Base-by-base conservation (phyloP, 2,329 filamentous ascomycete species). In the Fusarium sp. region DNA sequence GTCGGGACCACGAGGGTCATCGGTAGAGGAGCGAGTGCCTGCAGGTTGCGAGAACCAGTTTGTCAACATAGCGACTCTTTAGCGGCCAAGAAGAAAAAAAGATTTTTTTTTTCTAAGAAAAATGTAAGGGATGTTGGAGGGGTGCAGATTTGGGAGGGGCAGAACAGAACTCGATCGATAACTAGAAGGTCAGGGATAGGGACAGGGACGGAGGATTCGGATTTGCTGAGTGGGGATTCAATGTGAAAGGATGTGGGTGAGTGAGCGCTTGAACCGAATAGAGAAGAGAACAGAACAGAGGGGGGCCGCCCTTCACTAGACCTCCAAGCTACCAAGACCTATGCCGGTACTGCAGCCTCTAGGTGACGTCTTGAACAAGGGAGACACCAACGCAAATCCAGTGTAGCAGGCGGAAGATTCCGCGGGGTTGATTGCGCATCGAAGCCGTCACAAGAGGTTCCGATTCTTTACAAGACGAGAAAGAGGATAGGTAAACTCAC, bases 11-110 rank as follows among this genome's bases (percentile, higher is more conserved):
- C 80, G 80, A 64, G 77, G 79, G 30, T 91, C 90, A 64, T 93
- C 90, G 73, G 82, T 83, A 9, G 91, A 92, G 50, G 88, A 89
- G 73, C 83, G 82, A 76, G 82, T 84, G 79, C 85, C 86, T 86
- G 78, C 75, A 73, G 80, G 78, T 80, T 79, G 75, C 44, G 79
- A 75, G 75, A 82, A 81, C 82, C 84, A 86, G 78, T 79, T 80
- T 72, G 83, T 85, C 76, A 86, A 82, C 82, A 85, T 86, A 73
- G 64, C 67, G 73, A 60, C 67, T 75, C 61, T 68, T 62, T 56
- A 32, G 30, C 19, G 23, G 42, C 54, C n/a, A 49, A 49, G 21
- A 58, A 57, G 21, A 25, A 35, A 21, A 10, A 35, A 19, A 11
- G 9, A 15, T 23, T 3, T 33, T 50, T 23, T 33, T 33, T 46